These are phyloP conservation scores for Penicillium sp. DNA, from an alignment of 2,329 filamentous ascomycete species.

Conservation along the genomic window DNA sequence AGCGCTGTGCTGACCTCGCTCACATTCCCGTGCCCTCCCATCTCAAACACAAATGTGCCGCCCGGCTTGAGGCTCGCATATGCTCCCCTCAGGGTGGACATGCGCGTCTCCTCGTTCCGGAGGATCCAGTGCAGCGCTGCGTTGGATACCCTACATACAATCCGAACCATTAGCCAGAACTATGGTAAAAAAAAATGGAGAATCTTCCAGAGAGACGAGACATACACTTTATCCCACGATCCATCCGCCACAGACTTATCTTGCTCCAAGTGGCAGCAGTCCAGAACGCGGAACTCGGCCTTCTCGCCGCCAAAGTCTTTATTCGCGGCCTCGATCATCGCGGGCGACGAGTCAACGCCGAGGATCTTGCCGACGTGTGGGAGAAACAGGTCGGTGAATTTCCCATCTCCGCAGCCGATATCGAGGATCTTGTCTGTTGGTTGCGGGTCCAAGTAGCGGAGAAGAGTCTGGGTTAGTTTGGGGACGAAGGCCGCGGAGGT, in stretches of 20 bases:
- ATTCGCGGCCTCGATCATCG: slow-evolving; percentile 63
- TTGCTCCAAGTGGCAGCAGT: slow-evolving; percentile 42
- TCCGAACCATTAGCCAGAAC: neutral
- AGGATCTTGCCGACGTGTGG: slow-evolving; percentile 56
- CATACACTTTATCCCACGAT: slow-evolving; percentile 57
- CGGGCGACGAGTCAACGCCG: slow-evolving; percentile 63
- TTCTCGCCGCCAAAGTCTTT: slow-evolving; percentile 44
- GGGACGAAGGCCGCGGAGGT: slow-evolving; percentile 68
- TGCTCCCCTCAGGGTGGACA: slow-evolving; percentile 59
- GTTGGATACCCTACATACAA: slow-evolving; percentile 58
- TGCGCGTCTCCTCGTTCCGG: slow-evolving; percentile 49
- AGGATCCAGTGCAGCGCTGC: slow-evolving; percentile 73
- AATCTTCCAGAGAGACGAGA: no score
- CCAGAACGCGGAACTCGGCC: slow-evolving; percentile 37
- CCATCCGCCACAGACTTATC: slow-evolving; percentile 32
- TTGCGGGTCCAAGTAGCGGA: slow-evolving; percentile 63
- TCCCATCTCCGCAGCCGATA: slow-evolving; percentile 68
- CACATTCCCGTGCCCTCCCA: slow-evolving; percentile 73
- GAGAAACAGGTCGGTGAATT: slow-evolving; percentile 62
- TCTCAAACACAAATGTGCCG: slow-evolving; percentile 69
- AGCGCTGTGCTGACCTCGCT: slow-evolving; percentile 66
- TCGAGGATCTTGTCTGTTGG: slow-evolving; percentile 65
- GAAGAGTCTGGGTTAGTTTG: slow-evolving; percentile 62
- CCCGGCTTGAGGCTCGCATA: slow-evolving; percentile 58
- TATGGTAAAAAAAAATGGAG: no score